These are phyloP conservation scores for Botrytis squamosa DNA, from an alignment of 2,329 filamentous ascomycete species.

Conservation along the genomic window DNA sequence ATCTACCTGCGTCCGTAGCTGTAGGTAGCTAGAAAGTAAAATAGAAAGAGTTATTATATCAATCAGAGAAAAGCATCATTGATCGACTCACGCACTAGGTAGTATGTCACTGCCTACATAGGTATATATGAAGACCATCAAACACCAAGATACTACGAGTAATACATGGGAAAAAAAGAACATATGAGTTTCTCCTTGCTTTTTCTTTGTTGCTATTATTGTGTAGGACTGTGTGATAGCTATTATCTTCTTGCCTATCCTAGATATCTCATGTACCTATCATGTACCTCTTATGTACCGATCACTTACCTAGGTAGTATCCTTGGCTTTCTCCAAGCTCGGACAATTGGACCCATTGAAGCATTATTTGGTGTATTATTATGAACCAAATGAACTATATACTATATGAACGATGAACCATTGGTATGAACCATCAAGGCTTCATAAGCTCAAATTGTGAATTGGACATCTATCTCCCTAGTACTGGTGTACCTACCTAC, in stretches of 20 bases:
- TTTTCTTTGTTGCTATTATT: neutral
- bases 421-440: neutral
- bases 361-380: neutral
- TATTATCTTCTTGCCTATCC: neutral
- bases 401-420: too few relatives aligned
- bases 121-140: neutral
- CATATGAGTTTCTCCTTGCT: neutral
- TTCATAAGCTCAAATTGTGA: neutral
- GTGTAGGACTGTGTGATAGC: neutral
- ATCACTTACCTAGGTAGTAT: neutral
- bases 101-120: neutral
- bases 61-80: neutral
- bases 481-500: too few relatives aligned
- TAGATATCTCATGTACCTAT: neutral
- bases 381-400: neutral
- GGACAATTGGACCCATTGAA: neutral
- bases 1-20: neutral
- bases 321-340: neutral
- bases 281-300: neutral
- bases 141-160: neutral
- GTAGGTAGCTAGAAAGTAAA: neutral
- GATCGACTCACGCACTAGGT: neutral
- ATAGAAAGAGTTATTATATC: neutral
- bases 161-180: neutral
- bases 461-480: neutral